Conservation (phyloP, 2,329 filamentous ascomycete species). For the Passalora sequoiae region DNA sequence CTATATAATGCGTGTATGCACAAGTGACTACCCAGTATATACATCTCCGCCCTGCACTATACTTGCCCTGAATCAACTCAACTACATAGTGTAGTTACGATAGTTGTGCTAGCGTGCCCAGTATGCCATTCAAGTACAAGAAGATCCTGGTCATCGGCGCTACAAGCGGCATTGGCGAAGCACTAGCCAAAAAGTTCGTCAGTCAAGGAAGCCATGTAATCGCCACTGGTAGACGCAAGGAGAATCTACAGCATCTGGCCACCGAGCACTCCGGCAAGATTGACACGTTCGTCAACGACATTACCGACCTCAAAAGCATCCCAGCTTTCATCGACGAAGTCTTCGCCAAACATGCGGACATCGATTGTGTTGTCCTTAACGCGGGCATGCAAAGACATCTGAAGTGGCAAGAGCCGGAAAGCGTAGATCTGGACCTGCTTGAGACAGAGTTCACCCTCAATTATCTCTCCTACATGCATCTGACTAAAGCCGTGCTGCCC, state of each 20-base stretch:
- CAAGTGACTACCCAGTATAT: no score
- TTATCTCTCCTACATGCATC: conserved; percentile 46
- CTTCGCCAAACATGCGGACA: conserved; percentile 44
- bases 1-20: no score
- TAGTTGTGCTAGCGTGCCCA: no score
- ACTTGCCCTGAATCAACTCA: no score
- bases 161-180: conserved; percentile 47
- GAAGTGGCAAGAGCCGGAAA: conserved; percentile 48
- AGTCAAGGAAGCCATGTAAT: conserved; percentile 46
- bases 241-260: conserved; percentile 47
- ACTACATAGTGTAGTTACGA: no score
- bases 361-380: conserved; percentile 51
- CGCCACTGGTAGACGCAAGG: conserved; percentile 48
- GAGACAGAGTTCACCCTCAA: conserved; percentile 38
- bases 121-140: conserved; percentile 46
- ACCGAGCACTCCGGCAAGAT: conserved; percentile 44
- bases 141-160: conserved; percentile 53
- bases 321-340: conserved; percentile 42
- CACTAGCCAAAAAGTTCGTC: conserved; percentile 47
- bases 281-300: conserved; percentile 47
- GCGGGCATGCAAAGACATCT: conserved; percentile 50
- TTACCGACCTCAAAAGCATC: conserved; percentile 46
- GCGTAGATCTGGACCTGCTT: conserved; percentile 39
- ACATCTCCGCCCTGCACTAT: no score
- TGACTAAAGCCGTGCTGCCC: conserved; percentile 48